Conservation (phyloP, 768 basidiomycete species). For the Rhizopogon sp. region DNA sequence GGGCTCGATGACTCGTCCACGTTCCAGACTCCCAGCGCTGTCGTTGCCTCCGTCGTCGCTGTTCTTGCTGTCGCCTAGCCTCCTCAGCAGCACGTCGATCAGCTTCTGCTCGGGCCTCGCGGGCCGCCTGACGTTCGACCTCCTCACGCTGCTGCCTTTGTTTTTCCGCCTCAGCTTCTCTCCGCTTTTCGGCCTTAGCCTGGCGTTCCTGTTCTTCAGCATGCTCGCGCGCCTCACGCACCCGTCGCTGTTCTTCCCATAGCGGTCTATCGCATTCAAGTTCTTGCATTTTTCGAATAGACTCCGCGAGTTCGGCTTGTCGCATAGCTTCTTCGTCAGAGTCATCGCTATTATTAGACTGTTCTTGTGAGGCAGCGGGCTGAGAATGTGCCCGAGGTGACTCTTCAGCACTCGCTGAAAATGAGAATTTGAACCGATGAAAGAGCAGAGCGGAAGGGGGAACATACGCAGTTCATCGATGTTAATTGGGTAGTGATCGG, state of each 20-base stretch:
- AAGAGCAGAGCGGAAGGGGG: not conserved
- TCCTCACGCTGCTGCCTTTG: slow-evolving; percentile 19
- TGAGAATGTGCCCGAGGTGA: not conserved
- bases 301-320: slow-evolving; percentile 50
- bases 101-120: slow-evolving; percentile 19
- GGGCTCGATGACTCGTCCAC: slow-evolving; percentile 63
- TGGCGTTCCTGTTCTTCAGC: slow-evolving; percentile 37
- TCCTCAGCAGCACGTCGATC: slow-evolving; percentile 29
- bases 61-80: slow-evolving; percentile 33
- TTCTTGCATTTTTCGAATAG: slow-evolving; percentile 62
- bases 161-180: slow-evolving; percentile 27
- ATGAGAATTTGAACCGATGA: not conserved
- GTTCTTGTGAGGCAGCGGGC: slow-evolving; percentile 4
- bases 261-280: slow-evolving; percentile 59
- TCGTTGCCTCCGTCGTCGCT: slow-evolving; percentile 41
- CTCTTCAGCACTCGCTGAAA: not conserved
- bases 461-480: slow-evolving; percentile 30
- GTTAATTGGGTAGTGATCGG: not conserved
- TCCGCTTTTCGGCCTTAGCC: slow-evolving; percentile 28
- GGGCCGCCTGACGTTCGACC: slow-evolving; percentile 18
- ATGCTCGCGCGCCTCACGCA: slow-evolving; percentile 37
- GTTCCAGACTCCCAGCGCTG: slow-evolving; percentile 51
- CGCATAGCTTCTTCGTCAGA: slow-evolving; percentile 34
- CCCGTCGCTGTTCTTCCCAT: slow-evolving; percentile 52
- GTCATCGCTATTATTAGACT: not conserved